Evolutionary conservation across 495 filamentous ascomycete species (phyloP).

Genomic region (Talaromyces ruber): DNA sequence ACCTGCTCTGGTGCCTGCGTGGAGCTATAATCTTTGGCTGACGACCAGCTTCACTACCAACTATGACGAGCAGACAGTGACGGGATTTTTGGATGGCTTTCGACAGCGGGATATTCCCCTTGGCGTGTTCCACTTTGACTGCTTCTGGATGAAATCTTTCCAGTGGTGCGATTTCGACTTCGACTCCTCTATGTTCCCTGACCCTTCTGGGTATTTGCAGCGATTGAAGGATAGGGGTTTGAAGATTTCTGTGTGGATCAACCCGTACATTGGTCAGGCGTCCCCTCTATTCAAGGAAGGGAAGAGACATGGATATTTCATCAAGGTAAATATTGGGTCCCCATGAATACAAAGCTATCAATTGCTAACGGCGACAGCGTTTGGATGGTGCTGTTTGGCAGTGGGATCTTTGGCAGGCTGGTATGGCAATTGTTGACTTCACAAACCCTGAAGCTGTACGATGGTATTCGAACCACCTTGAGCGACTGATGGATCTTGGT

Average conservation of each 20-base stretch:
- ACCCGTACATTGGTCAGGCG: constrained; percentile 61
- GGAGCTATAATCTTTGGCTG: constrained; percentile 66
- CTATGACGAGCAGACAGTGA: constrained; percentile 63
- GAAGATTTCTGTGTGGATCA: constrained; percentile 64
- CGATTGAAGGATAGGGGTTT: constrained; percentile 52
- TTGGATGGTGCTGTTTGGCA: constrained; percentile 63
- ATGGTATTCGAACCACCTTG: constrained; percentile 53
- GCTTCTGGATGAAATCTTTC: constrained; percentile 59
- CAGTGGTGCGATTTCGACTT: constrained; percentile 75
- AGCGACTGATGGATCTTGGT: constrained; percentile 53
- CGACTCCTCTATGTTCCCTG: constrained; percentile 59
- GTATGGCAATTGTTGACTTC: constrained; percentile 68
- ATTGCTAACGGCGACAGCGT: constrained; percentile 20
- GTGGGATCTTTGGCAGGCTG: constrained; percentile 68
- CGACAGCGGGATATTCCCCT: constrained; percentile 54
- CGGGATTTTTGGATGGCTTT: constrained; percentile 59
- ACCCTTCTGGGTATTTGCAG: constrained; percentile 50
- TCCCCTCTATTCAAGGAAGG: constrained; percentile 57
- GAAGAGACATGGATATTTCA: constrained; percentile 57
- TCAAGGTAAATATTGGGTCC: constrained; percentile 33
- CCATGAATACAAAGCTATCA: not conserved
- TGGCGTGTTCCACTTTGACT: constrained; percentile 65
- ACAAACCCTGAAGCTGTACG: constrained; percentile 57
- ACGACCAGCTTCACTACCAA: constrained; percentile 64
- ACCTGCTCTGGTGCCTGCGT: constrained; percentile 51